These are phyloP conservation scores for Mycena indigotica DNA, from an alignment of 768 basidiomycete species.

Conservation along the genomic window DNA sequence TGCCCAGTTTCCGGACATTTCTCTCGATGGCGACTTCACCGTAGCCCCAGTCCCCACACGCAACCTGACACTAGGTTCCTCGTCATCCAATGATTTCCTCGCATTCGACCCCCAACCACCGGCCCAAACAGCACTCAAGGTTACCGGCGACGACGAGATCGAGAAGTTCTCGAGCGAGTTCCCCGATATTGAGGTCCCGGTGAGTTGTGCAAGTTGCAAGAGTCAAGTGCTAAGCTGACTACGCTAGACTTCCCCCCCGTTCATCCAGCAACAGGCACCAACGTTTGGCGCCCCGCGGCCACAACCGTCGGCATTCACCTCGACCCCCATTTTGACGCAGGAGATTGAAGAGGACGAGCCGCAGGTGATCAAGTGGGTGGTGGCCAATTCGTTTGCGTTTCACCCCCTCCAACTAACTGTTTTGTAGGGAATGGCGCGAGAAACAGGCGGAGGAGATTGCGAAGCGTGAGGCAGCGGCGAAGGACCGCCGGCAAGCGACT, in stretches of 20 bases:
- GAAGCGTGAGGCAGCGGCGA: conserved; percentile 79
- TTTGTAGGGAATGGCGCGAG: conserved; percentile 79
- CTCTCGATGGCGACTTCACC: conserved; percentile 69
- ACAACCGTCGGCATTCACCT: conserved; percentile 67
- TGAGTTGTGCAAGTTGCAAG: conserved; percentile 23
- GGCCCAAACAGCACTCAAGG: conserved; percentile 61
- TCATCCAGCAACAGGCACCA: conserved; percentile 35
- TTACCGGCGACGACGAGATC: conserved; percentile 84
- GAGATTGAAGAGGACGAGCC: conserved; percentile 78
- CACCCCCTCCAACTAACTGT: neutral
- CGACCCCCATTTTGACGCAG: conserved; percentile 74
- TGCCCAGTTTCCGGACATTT: conserved; percentile 84
- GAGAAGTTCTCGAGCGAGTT: conserved; percentile 86
- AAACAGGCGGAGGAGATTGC: conserved; percentile 83
- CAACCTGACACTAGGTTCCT: conserved; percentile 28
- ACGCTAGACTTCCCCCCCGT: conserved; percentile 30
- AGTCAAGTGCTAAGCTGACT: neutral
- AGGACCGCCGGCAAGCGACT: conserved; percentile 76
- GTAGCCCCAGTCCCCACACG: conserved; percentile 34
- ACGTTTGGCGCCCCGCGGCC: conserved; percentile 72
- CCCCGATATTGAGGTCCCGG: conserved; percentile 70
- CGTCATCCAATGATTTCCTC: conserved; percentile 46
- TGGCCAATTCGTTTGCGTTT: neutral
- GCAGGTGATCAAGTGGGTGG: conserved; percentile 78
- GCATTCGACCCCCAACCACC: conserved; percentile 66